Evolutionary conservation across 2,329 filamentous ascomycete genomes (phyloP).

Genomic region (Talaromyces marneffei): DNA sequence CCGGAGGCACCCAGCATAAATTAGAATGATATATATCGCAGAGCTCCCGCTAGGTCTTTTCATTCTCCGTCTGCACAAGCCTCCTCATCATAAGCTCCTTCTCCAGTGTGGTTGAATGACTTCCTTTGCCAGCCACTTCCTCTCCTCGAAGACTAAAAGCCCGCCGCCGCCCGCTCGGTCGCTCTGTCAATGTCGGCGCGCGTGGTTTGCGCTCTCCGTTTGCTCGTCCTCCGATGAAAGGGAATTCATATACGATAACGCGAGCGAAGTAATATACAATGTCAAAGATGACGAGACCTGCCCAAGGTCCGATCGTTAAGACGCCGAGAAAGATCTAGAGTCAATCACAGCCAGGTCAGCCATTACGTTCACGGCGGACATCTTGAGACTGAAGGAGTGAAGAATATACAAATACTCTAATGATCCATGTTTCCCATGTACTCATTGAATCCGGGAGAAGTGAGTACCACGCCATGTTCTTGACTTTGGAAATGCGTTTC

Average conservation of each 20-base stretch:
- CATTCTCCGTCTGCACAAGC: not conserved
- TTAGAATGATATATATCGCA: not conserved
- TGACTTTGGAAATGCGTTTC: not conserved
- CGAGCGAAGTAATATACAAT: slow-evolving; percentile 57
- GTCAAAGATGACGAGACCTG: slow-evolving; percentile 58
- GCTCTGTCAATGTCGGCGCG: slow-evolving; percentile 50
- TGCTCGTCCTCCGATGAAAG: slow-evolving; percentile 56
- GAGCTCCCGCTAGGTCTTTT: not conserved
- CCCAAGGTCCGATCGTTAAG: slow-evolving; percentile 59
- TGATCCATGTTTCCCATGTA: slow-evolving; percentile 57
- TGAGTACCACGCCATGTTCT: slow-evolving; percentile 57
- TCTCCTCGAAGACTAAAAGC: slow-evolving; percentile 21
- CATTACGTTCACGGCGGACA: not conserved
- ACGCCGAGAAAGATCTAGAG: slow-evolving; percentile 56
- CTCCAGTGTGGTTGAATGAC: not conserved
- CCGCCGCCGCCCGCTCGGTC: slow-evolving; percentile 18
- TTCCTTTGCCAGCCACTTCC: not conserved
- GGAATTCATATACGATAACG: slow-evolving; percentile 53
- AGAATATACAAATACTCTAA: slow-evolving; percentile 54
- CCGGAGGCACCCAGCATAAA: not conserved
- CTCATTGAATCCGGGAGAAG: slow-evolving; percentile 56
- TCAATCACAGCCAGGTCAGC: not conserved
- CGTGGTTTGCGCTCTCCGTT: slow-evolving; percentile 54
- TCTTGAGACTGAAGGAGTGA: not conserved
- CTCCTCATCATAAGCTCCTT: slow-evolving; percentile 6